A percentile compares a stretch with the other conserved stretches of the same genome.
Evolutionary conservation across 2,329 filamentous ascomycete species (phyloP).

Genomic region (Sporothrix brunneoviolacea): DNA sequence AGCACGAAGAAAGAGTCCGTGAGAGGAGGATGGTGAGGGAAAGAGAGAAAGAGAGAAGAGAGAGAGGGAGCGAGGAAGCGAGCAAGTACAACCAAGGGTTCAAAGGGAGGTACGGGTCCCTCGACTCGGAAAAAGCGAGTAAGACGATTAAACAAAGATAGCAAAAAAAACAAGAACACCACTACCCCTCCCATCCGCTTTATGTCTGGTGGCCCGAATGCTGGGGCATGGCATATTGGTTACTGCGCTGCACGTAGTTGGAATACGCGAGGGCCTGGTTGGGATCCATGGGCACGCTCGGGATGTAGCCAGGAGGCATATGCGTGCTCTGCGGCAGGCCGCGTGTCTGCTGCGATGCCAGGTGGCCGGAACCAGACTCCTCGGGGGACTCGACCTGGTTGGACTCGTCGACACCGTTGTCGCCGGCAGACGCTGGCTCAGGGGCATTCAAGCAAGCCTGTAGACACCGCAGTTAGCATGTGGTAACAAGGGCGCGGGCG

Average conservation of each 20-base stretch:
- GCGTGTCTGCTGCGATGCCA: conserved; percentile 58
- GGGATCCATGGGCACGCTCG: conserved; percentile 62
- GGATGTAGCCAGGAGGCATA: conserved; percentile 59
- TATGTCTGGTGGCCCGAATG: conserved; percentile 75
- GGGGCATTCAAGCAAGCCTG: conserved; percentile 96
- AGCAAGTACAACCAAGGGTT: too few species aligned
- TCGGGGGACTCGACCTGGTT: conserved; percentile 85
- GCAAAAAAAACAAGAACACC: not conserved
- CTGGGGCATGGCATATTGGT: conserved; percentile 74
- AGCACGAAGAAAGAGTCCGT: conserved; percentile 20
- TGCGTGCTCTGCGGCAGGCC: conserved; percentile 59
- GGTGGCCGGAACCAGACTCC: conserved; percentile 70
- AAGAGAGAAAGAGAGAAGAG: not conserved
- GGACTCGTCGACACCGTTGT: conserved; percentile 71
- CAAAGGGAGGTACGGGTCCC: not conserved
- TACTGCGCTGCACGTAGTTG: conserved; percentile 69
- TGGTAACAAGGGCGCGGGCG: too few species aligned
- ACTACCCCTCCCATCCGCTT: not conserved
- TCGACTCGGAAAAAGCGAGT: not conserved
- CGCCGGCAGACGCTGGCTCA: conserved; percentile 73
- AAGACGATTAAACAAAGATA: not conserved
- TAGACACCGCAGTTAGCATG: conserved; percentile 26
- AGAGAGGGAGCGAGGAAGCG: too few species aligned
- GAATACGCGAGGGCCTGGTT: conserved; percentile 78
- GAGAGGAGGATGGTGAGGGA: not conserved